Base-by-base conservation (phyloP, 2,329 filamentous ascomycete species). In the Didymella keratinophila region DNA sequence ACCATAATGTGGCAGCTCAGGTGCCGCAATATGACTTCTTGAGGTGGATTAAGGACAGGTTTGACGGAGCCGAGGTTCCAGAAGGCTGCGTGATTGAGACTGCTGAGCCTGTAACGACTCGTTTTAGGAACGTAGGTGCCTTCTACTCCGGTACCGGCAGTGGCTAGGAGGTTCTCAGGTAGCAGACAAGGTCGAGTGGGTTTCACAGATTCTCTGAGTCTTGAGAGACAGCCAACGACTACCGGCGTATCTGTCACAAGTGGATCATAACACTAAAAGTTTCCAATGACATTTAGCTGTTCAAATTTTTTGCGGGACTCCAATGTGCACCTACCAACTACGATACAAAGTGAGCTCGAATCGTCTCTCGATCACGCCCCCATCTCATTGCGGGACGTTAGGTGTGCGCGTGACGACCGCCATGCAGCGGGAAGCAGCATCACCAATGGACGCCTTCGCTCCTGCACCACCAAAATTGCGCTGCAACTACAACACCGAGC, bases 1-100 rank as follows among this genome's bases (percentile, higher is more conserved):
- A 65, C 36, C 67, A 69, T n/a, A 55, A 64, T 30, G 58, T 63
- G 30, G 58, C 56, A 32, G 51, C 56, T 43, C 20, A 44, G 30
- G 58, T 55, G 16, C 21, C 63, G 20, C 48, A 58, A 11, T 23
- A 36, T 5, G 63, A 66, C 25, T 64, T 49, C 37, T n/a, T 66
- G 46, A 39, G 49, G 23, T 66, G 62, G 62, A 64, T 65, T 21
- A 52, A 52, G 16, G 60, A 61, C 11, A 52, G 60, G 5, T 68
- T 68, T 18, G 55, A 61, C 12, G 49, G 55, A 12, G 62, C 43
- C 32, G 37, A 63, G 48, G 56, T 52, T 1, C n/a, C 43, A 4
- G 44, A 54, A 18, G 61, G 56, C 30, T 60, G 61, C 30, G 23
- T 50, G 10, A 60, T 56, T 21, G 43, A 47, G 41, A 58, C 53